phyloP scores from a whole-genome alignment of 2,329 filamentous ascomycete genomes.

The Botrytis fabae region DNA sequence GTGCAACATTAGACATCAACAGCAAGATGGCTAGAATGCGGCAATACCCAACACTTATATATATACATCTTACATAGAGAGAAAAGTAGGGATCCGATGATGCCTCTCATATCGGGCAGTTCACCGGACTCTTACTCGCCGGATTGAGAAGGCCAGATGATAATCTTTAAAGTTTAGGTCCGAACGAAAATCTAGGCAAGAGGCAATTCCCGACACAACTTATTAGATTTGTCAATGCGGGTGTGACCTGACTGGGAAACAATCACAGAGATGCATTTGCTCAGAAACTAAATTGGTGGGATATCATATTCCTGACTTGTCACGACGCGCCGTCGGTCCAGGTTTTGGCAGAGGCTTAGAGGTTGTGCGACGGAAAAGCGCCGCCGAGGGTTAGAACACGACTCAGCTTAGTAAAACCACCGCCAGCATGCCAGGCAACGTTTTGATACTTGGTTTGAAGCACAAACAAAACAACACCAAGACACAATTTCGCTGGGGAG shows the following conservation, averaged over 20 bases:
- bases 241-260: slow-evolving; percentile 12
- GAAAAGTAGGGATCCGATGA: neutral
- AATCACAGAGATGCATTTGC: neutral
- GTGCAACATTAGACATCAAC: slow-evolving; percentile 18
- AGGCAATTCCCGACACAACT: slow-evolving; percentile 4
- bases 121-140: neutral
- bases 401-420: slow-evolving; percentile 14
- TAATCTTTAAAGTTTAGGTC: slow-evolving; percentile 14
- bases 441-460: neutral
- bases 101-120: neutral
- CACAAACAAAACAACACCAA: neutral
- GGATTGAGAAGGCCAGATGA: slow-evolving; percentile 22
- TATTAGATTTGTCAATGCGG: slow-evolving; percentile 6
- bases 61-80: neutral
- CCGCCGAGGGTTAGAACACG: neutral
- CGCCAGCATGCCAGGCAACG: neutral
- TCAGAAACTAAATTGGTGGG: neutral
- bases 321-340: slow-evolving; percentile 1
- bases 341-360: neutral
- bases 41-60: slow-evolving; percentile 15
- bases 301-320: slow-evolving; percentile 8
- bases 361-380: slow-evolving; percentile 6
- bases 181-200: slow-evolving; percentile 2
- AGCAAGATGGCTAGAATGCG: slow-evolving; percentile 1
- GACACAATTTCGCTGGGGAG: neutral